Evolutionary conservation across 2,329 filamentous ascomycete species (phyloP).

Genomic region (Leptodontidium sp.): DNA sequence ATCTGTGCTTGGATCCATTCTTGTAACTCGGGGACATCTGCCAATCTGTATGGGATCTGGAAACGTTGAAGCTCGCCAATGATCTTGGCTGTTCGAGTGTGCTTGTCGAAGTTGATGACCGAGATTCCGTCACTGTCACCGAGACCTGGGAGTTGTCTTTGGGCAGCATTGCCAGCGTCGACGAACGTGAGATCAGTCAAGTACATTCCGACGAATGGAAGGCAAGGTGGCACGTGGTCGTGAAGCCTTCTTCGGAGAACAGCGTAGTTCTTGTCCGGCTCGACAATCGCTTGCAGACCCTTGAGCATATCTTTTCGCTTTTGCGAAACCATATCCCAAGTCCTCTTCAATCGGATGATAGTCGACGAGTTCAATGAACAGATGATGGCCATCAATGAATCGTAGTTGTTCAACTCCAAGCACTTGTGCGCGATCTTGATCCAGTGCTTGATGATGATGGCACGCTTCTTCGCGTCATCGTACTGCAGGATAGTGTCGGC

Average conservation of each 20-base stretch:
- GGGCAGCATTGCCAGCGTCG: slow-evolving; percentile 90
- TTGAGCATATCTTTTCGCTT: slow-evolving; percentile 86
- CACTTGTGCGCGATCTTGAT: slow-evolving; percentile 92
- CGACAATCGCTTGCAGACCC: slow-evolving; percentile 82
- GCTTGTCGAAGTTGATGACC: slow-evolving; percentile 98
- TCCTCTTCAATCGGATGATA: slow-evolving; percentile 85
- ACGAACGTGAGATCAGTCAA: slow-evolving; percentile 96
- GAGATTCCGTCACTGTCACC: slow-evolving; percentile 69
- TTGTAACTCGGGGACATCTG: slow-evolving; percentile 86
- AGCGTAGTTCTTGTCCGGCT: slow-evolving; percentile 90
- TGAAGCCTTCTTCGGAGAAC: slow-evolving; percentile 83
- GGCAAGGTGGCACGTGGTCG: slow-evolving; percentile 86
- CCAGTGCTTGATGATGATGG: slow-evolving; percentile 94
- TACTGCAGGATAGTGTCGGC: slow-evolving; percentile 90
- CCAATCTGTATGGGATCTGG: slow-evolving; percentile 89
- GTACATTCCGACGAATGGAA: slow-evolving; percentile 96
- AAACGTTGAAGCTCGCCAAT: slow-evolving; percentile 96
- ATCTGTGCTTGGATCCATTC: slow-evolving; percentile 91
- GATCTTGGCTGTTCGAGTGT: slow-evolving; percentile 91
- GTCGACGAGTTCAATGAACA: slow-evolving; percentile 93
- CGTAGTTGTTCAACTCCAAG: slow-evolving; percentile 92
- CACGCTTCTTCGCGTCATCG: slow-evolving; percentile 92
- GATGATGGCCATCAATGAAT: slow-evolving; percentile 95
- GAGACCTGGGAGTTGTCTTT: slow-evolving; percentile 73
- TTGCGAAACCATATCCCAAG: slow-evolving; percentile 87